A percentile compares a stretch with the other conserved stretches of the same genome.
Conservation (phyloP, 2,329 filamentous ascomycete genomes). For the Diaporthe batatas region DNA sequence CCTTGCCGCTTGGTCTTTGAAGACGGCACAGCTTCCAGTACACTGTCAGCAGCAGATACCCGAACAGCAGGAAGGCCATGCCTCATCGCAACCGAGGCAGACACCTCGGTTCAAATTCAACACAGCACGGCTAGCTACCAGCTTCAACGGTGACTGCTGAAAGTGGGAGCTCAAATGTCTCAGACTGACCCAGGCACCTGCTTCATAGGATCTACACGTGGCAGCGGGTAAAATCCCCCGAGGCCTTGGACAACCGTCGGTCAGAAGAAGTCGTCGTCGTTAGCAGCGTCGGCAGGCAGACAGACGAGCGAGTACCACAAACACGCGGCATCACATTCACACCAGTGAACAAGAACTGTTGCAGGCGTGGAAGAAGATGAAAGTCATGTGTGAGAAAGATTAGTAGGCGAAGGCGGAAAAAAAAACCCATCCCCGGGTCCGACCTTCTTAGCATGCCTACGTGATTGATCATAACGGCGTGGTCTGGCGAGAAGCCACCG, state of each 20-base stretch:
- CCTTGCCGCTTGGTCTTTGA: too few species aligned
- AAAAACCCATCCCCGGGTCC: neutral
- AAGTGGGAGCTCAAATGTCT: neutral
- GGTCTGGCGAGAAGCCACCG: neutral
- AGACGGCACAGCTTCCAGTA: too few species aligned
- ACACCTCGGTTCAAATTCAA: too few species aligned
- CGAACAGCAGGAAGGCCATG: too few species aligned
- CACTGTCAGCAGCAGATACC: too few species aligned
- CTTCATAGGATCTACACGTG: neutral
- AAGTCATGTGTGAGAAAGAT: constrained; percentile 9
- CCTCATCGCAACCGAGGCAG: too few species aligned
- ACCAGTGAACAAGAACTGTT: neutral
- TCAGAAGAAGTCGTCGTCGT: neutral
- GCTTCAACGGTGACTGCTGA: too few species aligned
- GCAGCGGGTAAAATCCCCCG: too few species aligned
- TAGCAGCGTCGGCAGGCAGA: neutral
- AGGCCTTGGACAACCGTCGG: too few species aligned
- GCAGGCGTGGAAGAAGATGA: neutral
- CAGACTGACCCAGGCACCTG: neutral
- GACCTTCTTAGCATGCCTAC: neutral
- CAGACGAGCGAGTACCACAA: neutral
- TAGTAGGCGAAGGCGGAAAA: neutral
- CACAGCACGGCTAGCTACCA: too few species aligned
- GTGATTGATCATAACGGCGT: constrained; percentile 27
- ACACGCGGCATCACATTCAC: neutral